Evolutionary conservation across 1,284 basidiomycete species (phyloP).

Genomic region (Ceratobasidium sp.): DNA sequence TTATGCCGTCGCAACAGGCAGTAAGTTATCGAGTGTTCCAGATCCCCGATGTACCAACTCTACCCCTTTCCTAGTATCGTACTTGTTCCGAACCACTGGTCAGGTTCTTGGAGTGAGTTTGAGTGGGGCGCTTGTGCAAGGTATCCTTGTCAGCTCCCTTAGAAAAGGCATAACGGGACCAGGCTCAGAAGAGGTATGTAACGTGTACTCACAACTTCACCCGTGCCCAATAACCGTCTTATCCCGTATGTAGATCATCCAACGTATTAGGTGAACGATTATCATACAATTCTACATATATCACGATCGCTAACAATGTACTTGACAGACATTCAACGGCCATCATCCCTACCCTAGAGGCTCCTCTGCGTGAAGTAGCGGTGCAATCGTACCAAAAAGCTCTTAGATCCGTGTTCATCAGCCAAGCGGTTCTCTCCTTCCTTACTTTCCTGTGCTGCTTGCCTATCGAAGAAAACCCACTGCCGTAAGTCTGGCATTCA

Average conservation of each 20-base stretch:
- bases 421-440: constrained; percentile 73
- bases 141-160: constrained; percentile 75
- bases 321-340: constrained; percentile 71
- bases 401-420: constrained; percentile 87
- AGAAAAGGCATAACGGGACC: constrained; percentile 80
- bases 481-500: constrained; percentile 68
- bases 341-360: constrained; percentile 79
- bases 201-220: background rate
- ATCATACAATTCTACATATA: background rate
- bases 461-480: constrained; percentile 78
- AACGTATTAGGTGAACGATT: constrained; percentile 48
- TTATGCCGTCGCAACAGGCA: constrained; percentile 87
- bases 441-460: constrained; percentile 73
- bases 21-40: constrained; percentile 64
- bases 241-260: constrained; percentile 41
- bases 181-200: constrained; percentile 73
- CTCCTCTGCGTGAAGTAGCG: constrained; percentile 73
- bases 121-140: constrained; percentile 83
- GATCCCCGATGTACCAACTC: background rate
- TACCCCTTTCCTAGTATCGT: constrained; percentile 73
- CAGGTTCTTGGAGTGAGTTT: constrained; percentile 91
- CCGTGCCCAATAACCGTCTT: background rate
- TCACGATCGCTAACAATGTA: background rate
- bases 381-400: constrained; percentile 86
- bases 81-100: constrained; percentile 89